These are phyloP conservation scores for Claviceps sp. DNA, from an alignment of 2,329 filamentous ascomycete species.

Conservation along the genomic window DNA sequence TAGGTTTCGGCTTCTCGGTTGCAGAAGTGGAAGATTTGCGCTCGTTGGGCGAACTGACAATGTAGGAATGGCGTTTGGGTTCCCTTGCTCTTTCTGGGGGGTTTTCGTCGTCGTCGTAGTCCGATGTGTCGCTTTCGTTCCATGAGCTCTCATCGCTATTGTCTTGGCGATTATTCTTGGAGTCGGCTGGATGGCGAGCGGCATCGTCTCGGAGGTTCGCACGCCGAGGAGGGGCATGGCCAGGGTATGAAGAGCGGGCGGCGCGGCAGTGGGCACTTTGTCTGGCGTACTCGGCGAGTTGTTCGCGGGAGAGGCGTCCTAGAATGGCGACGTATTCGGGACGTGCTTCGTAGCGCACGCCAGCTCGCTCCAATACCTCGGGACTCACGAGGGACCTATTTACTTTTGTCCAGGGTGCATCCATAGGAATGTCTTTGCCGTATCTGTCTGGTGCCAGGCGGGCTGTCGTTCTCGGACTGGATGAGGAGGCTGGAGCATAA, in stretches of 20 bases:
- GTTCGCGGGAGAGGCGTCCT: conserved; percentile 36
- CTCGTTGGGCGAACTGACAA: conserved; percentile 22
- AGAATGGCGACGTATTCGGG: conserved; percentile 47
- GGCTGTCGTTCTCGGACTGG: conserved; percentile 17
- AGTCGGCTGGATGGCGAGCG: conserved; percentile 14
- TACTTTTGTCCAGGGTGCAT: conserved; percentile 46
- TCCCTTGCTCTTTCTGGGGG: conserved; percentile 12
- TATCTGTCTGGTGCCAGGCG: conserved; percentile 42
- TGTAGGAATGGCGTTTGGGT: conserved; percentile 16
- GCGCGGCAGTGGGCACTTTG: conserved; percentile 34
- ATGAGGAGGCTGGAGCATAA: conserved; percentile 7
- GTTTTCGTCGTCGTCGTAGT: conserved; percentile 20
- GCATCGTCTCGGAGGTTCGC: conserved; percentile 5
- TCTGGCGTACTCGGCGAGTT: conserved; percentile 38
- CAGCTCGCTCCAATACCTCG: conserved; percentile 38
- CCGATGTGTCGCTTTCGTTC: conserved; percentile 19
- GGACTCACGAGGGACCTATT: conserved; percentile 38
- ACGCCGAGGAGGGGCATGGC: conserved; percentile 3
- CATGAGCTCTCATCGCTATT: conserved; percentile 18
- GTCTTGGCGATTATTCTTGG: conserved; percentile 21
- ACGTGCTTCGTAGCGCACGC: conserved; percentile 44
- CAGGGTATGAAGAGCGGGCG: conserved; percentile 16
- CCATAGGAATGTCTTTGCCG: conserved; percentile 40
- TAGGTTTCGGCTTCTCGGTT: conserved; percentile 36
- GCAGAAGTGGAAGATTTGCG: conserved; percentile 21